Evolutionary conservation across 2,329 filamentous ascomycete species (phyloP).

Genomic region (Metarhizium sp.): DNA sequence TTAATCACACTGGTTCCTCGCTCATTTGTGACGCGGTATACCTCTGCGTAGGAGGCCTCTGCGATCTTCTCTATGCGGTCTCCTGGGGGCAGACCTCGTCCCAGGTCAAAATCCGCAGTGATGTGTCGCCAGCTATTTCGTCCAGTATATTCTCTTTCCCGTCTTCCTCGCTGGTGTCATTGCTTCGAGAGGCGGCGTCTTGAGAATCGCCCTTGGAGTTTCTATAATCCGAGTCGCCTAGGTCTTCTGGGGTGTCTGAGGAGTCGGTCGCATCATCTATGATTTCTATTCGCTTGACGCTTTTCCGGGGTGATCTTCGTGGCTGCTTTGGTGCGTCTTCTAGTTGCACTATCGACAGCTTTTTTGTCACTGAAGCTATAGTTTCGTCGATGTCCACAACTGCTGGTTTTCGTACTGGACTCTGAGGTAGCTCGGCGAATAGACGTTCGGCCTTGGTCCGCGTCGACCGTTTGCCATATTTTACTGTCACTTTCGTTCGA

Average conservation of each 20-base stretch:
- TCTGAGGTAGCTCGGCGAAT: conserved; percentile 43
- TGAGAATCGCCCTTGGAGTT: not conserved
- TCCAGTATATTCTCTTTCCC: conserved; percentile 8
- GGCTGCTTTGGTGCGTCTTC: conserved; percentile 9
- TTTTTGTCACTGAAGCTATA: conserved; percentile 24
- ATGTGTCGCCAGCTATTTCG: conserved; percentile 8
- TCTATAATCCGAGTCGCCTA: not conserved
- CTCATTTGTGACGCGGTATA: conserved; percentile 52
- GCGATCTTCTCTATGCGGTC: conserved; percentile 53
- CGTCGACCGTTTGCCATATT: conserved; percentile 42
- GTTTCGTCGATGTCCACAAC: conserved; percentile 12
- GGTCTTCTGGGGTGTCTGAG: not conserved
- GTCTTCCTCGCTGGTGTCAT: not conserved
- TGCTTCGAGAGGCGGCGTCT: not conserved
- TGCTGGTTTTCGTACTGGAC: conserved; percentile 29
- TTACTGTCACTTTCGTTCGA: conserved; percentile 31
- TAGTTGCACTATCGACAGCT: conserved; percentile 22
- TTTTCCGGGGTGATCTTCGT: conserved; percentile 10
- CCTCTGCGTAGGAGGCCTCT: conserved; percentile 57
- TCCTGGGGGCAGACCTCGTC: conserved; percentile 43
- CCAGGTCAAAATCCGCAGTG: conserved; percentile 42
- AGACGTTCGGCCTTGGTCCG: conserved; percentile 37
- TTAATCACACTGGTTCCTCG: conserved; percentile 57
- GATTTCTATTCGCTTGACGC: conserved; percentile 3
- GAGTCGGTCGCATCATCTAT: conserved; percentile 7